Percentiles rank a stretch among this genome's conserved stretches.
These are phyloP conservation scores for Debaryomycetaceae sp. DNA, from an alignment of 1,139 yeast genomes.

Conservation along the genomic window DNA sequence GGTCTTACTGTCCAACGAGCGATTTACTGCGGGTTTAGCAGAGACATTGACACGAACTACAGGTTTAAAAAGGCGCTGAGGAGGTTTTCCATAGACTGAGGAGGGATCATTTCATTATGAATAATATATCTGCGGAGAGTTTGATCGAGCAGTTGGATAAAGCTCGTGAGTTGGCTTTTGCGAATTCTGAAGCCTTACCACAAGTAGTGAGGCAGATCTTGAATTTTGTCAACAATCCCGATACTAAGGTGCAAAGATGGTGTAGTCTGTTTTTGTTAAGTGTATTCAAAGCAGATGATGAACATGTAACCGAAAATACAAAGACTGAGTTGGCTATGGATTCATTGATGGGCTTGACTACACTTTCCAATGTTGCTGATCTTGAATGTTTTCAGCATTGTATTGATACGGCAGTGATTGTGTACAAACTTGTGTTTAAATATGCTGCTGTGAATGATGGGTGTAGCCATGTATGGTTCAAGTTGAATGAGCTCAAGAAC, in stretches of 20 bases:
- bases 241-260: constrained; percentile 41
- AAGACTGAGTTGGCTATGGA: constrained; percentile 44
- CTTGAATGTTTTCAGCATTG: constrained; percentile 28
- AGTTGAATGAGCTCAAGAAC: constrained; percentile 41
- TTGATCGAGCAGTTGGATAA: constrained; percentile 45
- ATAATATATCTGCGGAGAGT: constrained; percentile 4
- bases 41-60: neutral
- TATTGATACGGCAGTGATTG: constrained; percentile 34
- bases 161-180: constrained; percentile 49
- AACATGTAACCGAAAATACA: constrained; percentile 22
- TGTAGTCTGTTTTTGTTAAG: constrained; percentile 45
- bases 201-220: constrained; percentile 54
- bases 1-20: too few relatives aligned
- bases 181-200: constrained; percentile 45
- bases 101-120: too few relatives aligned
- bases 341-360: constrained; percentile 32
- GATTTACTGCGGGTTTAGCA: too few relatives aligned
- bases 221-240: constrained; percentile 36
- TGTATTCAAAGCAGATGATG: constrained; percentile 34
- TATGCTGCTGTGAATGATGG: constrained; percentile 46
- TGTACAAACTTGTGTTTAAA: constrained; percentile 37
- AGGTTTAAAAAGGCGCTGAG: too few relatives aligned
- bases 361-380: constrained; percentile 27
- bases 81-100: too few relatives aligned
- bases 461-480: constrained; percentile 40